Evolutionary conservation across 2,329 filamentous ascomycete species (phyloP), one percentile per base, ranked within the genome.

Genomic region (Sarocladium oryzae): DNA sequence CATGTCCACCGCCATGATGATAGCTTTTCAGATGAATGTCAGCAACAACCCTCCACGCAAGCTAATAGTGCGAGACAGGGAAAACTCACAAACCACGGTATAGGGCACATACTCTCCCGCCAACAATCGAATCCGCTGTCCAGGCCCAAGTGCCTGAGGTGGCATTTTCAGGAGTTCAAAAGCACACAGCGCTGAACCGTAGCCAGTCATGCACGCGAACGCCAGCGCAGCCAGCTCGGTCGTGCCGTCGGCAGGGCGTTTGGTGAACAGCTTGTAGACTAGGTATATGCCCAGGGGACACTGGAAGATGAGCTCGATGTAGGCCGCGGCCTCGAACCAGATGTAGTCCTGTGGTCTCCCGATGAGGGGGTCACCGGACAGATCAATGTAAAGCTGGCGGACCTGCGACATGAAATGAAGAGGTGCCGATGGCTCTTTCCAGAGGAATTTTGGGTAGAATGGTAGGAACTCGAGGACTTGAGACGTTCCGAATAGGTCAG

Each of bases 321-420:
- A 69, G 48, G 77, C 65, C 58, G 78, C 75, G 48, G 75, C 63
- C 10, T 67, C 63, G 66, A 81, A 77, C 76, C 78, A 82, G 53
- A 69, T 67, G 11, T 60, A 36, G 2, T 57, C 60, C 28, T 66
- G 58, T 32, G 66, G 60, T 4, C 6, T 6, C 35, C 66, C 62
- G 60, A 77, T 74, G 65, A 78, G 76, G 7, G 76, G 78, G 62
- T 82, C 79, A 52, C 76, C 75, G 57, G 75, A 75, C 10, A 65
- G 65, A 32, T 61, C 54, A 38, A 75, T 63, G 64, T 81, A 81
- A 58, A 67, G 70, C 3, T 64, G 53, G 53, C 76, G 73, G 52
- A 80, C 60, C 32, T 63, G 52, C 55, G 69, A 62, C 41, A 80
- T 66, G 55, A 72, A 67, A 61, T 78, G 72, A 6, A 81, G 64